A percentile compares a stretch with the other conserved stretches of the same genome.
Evolutionary conservation across 163 green algal species (phyloP).

Genomic region (Prototheca wickerhamii): DNA sequence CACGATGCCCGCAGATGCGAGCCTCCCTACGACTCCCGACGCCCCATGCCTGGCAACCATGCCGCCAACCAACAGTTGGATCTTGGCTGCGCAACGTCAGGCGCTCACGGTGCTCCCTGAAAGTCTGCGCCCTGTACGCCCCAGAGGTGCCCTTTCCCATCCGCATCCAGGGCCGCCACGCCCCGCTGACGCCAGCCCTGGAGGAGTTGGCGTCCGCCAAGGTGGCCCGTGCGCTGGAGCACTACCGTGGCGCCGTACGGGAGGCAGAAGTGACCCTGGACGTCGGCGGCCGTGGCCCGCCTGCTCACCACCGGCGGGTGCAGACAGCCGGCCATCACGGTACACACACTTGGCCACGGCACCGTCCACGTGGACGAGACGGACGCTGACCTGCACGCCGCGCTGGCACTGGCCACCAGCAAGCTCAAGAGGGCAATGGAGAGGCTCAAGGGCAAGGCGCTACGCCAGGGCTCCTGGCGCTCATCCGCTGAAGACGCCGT

Average conservation of each 20-base stretch:
- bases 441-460: slow-evolving; percentile 6
- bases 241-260: slow-evolving; percentile 40
- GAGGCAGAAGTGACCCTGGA: slow-evolving; percentile 60
- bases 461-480: not conserved
- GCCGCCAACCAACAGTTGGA: too few species aligned
- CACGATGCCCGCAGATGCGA: too few species aligned
- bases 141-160: slow-evolving; percentile 1
- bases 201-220: slow-evolving; percentile 57
- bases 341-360: slow-evolving; percentile 68
- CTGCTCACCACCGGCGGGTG: slow-evolving; percentile 29
- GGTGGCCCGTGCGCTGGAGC: slow-evolving; percentile 38
- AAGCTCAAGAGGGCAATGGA: slow-evolving; percentile 36
- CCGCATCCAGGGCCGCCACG: slow-evolving; percentile 30
- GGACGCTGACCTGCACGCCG: slow-evolving; percentile 75
- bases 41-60: too few species aligned
- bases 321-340: slow-evolving; percentile 69
- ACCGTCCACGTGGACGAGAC: slow-evolving; percentile 78
- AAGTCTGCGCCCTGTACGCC: not conserved
- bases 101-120: not conserved
- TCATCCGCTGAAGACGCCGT: not conserved
- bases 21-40: too few species aligned
- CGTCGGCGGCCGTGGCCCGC: slow-evolving; percentile 48
- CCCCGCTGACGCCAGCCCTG: slow-evolving; percentile 59
- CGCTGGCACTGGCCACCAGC: slow-evolving; percentile 78
- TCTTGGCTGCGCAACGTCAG: too few species aligned